Percentiles rank a stretch among this genome's conserved stretches.
These are phyloP conservation scores for Solanum hybrid DNA, from an alignment of 305 asterid species.

Conservation along the genomic window DNA sequence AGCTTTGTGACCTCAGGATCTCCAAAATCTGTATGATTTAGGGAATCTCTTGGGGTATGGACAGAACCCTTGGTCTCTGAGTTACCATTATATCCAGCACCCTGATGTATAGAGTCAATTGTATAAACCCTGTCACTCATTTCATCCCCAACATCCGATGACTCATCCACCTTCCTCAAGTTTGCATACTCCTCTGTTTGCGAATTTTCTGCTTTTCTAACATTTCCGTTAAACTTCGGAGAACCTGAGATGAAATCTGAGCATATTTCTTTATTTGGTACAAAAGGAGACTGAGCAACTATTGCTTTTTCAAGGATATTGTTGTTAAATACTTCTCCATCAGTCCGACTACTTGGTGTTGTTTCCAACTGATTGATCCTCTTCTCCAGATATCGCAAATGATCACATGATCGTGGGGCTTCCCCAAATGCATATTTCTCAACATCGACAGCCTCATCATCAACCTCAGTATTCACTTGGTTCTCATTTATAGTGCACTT, in stretches of 20 bases:
- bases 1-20: constrained; percentile 78
- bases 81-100: constrained; percentile 29
- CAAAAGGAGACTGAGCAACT: constrained; percentile 62
- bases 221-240: constrained; percentile 36
- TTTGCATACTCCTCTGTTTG: constrained; percentile 40
- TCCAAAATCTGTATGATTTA: constrained; percentile 27
- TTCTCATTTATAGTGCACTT: constrained; percentile 53
- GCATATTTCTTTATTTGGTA: constrained; percentile 36
- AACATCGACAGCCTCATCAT: constrained; percentile 46
- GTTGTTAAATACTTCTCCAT: constrained; percentile 36
- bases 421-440: constrained; percentile 79
- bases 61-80: constrained; percentile 37
- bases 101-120: constrained; percentile 68
- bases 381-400: constrained; percentile 56
- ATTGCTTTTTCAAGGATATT: constrained; percentile 61
- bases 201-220: constrained; percentile 40
- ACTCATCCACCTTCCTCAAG: constrained; percentile 46
- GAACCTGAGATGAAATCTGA: constrained; percentile 40
- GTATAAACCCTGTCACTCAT: constrained; percentile 72
- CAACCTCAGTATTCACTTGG: constrained; percentile 37
- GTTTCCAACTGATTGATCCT: constrained; percentile 66
- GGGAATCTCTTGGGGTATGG: constrained; percentile 41
- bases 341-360: constrained; percentile 52
- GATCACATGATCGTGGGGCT: constrained; percentile 49
- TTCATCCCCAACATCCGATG: constrained; percentile 63